phyloP scores from a whole-genome alignment of 176 grass and related monocot species.

The Musa acuminata region DNA sequence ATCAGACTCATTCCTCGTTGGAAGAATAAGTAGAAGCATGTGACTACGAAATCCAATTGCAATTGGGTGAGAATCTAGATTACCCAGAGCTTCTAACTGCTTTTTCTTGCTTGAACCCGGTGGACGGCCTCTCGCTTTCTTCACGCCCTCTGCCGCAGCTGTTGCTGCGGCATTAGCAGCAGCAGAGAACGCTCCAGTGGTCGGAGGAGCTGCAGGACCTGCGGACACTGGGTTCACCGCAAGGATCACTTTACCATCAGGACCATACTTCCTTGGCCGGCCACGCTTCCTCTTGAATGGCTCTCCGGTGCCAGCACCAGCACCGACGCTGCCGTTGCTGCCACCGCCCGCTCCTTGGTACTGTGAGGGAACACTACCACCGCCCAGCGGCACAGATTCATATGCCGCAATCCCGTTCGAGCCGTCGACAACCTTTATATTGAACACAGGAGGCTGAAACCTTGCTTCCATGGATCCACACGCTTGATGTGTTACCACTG shows the following conservation, averaged over 20 bases:
- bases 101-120: constrained; percentile 76
- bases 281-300: constrained; percentile 76
- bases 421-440: neutral
- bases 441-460: neutral
- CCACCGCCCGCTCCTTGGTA: constrained; percentile 28
- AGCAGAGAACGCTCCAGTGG: constrained; percentile 33
- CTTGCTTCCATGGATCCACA: neutral
- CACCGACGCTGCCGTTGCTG: neutral
- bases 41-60: constrained; percentile 1
- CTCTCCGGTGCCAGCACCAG: constrained; percentile 32
- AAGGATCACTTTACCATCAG: constrained; percentile 53
- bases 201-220: constrained; percentile 8
- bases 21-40: neutral
- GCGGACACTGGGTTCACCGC: constrained; percentile 34
- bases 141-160: constrained; percentile 29
- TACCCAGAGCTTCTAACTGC: constrained; percentile 46
- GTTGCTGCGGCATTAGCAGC: constrained; percentile 23
- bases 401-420: neutral
- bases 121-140: constrained; percentile 72
- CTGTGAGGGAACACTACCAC: constrained; percentile 29
- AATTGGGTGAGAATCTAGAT: neutral
- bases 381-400: constrained; percentile 28
- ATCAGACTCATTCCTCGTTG: neutral
- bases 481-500: neutral
- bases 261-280: constrained; percentile 82